Conservation (phyloP, 1,139 yeast genomes). For the Entelexis sorbosivorans region DNA sequence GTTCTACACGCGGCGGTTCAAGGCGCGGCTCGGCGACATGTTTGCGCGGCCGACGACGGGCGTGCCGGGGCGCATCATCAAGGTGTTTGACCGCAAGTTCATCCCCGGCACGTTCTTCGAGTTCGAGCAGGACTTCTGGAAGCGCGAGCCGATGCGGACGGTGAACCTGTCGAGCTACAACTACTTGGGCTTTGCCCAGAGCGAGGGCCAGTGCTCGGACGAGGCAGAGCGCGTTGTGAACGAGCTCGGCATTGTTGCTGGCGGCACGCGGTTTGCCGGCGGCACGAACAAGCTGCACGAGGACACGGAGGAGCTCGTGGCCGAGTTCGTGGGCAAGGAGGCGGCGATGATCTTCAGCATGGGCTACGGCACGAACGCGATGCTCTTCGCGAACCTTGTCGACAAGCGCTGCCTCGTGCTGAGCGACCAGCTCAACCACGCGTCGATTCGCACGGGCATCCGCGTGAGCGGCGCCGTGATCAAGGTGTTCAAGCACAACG, state of each 20-base stretch:
- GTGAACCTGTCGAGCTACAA: conserved; percentile 83
- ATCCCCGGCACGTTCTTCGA: conserved; percentile 32
- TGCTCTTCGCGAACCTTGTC: conserved; percentile 68
- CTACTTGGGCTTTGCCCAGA: conserved; percentile 93
- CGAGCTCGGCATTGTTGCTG: conserved; percentile 62
- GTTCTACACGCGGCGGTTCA: conserved; percentile 84
- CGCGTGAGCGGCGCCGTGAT: conserved; percentile 89
- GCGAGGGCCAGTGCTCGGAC: conserved; percentile 84
- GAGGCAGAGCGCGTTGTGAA: conserved; percentile 53
- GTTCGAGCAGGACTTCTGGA: conserved; percentile 55
- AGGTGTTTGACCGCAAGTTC: conserved; percentile 55
- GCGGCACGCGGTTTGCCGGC: conserved; percentile 62
- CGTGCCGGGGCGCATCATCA: conserved; percentile 87
- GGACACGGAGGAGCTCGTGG: conserved; percentile 64
- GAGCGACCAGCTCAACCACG: conserved; percentile 90
- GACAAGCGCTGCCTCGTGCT: conserved; percentile 83
- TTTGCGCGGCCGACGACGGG: conserved; percentile 93
- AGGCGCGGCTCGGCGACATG: conserved; percentile 84
- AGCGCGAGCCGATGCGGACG: conserved; percentile 50
- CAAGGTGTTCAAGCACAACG: conserved; percentile 85
- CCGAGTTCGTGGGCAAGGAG: conserved; percentile 84
- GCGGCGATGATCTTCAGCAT: conserved; percentile 77
- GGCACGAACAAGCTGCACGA: conserved; percentile 73
- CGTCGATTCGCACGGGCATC: conserved; percentile 90
- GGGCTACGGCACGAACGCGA: conserved; percentile 97